Evolutionary conservation across 2,329 filamentous ascomycete species (phyloP).

Genomic region (Cladophialophora chaetospira): DNA sequence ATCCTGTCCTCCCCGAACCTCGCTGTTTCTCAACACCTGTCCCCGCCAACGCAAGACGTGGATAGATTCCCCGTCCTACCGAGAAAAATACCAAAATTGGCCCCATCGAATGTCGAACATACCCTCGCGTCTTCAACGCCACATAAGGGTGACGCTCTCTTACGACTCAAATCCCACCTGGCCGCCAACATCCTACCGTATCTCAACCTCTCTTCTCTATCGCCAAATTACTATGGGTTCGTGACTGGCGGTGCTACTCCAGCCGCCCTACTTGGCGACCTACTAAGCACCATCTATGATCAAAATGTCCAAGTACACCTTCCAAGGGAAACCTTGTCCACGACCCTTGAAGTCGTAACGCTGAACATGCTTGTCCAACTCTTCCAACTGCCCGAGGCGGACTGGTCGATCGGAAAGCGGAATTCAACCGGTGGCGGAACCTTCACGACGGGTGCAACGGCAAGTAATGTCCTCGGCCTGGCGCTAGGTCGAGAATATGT

Average conservation of each 20-base stretch:
- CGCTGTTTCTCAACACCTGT: neutral
- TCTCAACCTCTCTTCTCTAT: constrained; percentile 67
- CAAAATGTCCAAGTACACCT: constrained; percentile 85
- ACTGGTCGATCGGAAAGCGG: constrained; percentile 48
- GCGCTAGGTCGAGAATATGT: constrained; percentile 69
- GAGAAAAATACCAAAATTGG: neutral
- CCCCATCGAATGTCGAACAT: neutral
- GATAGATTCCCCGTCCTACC: neutral
- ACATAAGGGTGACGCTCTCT: constrained; percentile 5
- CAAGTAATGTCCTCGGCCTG: constrained; percentile 65
- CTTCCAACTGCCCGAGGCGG: constrained; percentile 57
- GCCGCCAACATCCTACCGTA: constrained; percentile 51
- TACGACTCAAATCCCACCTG: constrained; percentile 37
- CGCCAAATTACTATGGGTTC: constrained; percentile 80
- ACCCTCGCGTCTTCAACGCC: neutral
- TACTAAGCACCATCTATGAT: constrained; percentile 77
- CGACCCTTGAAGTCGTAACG: constrained; percentile 73
- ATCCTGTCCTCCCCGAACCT: constrained; percentile 4
- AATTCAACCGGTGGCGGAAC: constrained; percentile 61
- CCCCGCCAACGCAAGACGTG: neutral
- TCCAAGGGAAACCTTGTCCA: constrained; percentile 71
- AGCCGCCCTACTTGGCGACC: constrained; percentile 78
- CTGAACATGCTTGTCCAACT: constrained; percentile 70
- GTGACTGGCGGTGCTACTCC: constrained; percentile 81
- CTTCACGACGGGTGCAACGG: constrained; percentile 75